Evolutionary conservation across 2,329 filamentous ascomycete species (phyloP).

Genomic region (Aspergillus melleus): DNA sequence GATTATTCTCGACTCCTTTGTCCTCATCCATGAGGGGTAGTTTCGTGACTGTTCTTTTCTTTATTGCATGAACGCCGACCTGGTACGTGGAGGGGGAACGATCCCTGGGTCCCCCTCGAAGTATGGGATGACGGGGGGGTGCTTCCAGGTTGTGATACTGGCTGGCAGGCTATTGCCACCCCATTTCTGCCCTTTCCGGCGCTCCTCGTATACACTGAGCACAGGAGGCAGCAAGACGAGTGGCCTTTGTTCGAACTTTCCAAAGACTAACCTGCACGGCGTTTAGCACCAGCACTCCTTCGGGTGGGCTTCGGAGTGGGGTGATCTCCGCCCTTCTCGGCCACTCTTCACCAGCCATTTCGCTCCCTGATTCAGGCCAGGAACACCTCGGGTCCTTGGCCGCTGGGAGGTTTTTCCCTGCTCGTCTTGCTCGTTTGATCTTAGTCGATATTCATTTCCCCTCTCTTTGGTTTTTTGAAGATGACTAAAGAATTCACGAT

Average conservation of each 20-base stretch:
- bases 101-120: conserved; percentile 1
- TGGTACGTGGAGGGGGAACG: background rate
- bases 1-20: background rate
- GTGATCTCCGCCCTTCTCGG: conserved; percentile 25
- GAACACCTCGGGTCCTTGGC: conserved; percentile 28
- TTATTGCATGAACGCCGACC: background rate
- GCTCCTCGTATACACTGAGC: background rate
- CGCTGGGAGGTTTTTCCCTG: conserved; percentile 8
- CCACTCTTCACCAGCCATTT: conserved; percentile 25
- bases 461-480: background rate
- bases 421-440: conserved; percentile 1
- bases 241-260: conserved; percentile 5
- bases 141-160: background rate
- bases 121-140: background rate
- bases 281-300: conserved; percentile 20
- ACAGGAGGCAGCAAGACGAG: conserved; percentile 4
- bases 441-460: background rate
- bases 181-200: background rate
- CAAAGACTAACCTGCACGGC: conserved; percentile 11
- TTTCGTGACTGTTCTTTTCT: background rate
- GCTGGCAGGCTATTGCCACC: background rate
- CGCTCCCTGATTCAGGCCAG: conserved; percentile 22
- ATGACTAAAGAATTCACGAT: background rate
- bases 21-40: background rate
- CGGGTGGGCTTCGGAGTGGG: conserved; percentile 22